These are phyloP conservation scores for Komagataella pastoris DNA, from an alignment of 805 yeast genomes.

Conservation along the genomic window DNA sequence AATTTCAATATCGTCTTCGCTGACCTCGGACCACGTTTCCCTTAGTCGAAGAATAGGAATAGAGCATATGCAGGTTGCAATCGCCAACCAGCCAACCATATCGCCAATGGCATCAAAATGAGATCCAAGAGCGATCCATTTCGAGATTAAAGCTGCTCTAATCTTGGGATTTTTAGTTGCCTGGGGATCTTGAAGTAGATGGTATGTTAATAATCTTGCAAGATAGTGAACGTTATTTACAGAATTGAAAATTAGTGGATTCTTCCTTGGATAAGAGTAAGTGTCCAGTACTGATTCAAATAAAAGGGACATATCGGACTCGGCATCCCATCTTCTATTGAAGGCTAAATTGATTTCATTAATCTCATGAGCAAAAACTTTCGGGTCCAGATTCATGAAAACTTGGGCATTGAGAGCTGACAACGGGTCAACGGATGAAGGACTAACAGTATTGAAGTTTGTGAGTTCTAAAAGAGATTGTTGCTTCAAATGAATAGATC, in stretches of 20 bases:
- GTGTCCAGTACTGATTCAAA: constrained; percentile 37
- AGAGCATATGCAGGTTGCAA: constrained; percentile 73
- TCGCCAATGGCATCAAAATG: constrained; percentile 71
- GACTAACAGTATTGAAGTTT: constrained; percentile 11
- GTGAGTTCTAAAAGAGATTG: constrained; percentile 16
- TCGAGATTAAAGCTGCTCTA: constrained; percentile 55
- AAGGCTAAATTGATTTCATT: constrained; percentile 56
- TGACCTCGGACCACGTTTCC: constrained; percentile 64
- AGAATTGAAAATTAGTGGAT: constrained; percentile 71
- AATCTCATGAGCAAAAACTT: constrained; percentile 47
- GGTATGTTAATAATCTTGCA: constrained; percentile 56
- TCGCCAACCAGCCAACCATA: constrained; percentile 89
- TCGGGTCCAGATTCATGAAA: constrained; percentile 42
- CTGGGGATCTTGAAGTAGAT: constrained; percentile 43
- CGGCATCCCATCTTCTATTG: constrained; percentile 64
- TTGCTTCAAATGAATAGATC: constrained; percentile 37
- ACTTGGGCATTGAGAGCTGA: constrained; percentile 18
- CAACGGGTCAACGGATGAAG: constrained; percentile 1
- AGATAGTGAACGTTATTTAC: constrained; percentile 59
- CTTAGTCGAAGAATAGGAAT: constrained; percentile 66
- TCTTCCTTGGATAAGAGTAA: constrained; percentile 32
- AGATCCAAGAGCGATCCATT: constrained; percentile 81
- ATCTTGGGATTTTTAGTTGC: constrained; percentile 19
- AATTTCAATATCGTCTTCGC: constrained; percentile 40
- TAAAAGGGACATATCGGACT: constrained; percentile 62